Evolutionary conservation across 1,139 yeast species (phyloP).

Genomic region (Fermentozyma sake): DNA sequence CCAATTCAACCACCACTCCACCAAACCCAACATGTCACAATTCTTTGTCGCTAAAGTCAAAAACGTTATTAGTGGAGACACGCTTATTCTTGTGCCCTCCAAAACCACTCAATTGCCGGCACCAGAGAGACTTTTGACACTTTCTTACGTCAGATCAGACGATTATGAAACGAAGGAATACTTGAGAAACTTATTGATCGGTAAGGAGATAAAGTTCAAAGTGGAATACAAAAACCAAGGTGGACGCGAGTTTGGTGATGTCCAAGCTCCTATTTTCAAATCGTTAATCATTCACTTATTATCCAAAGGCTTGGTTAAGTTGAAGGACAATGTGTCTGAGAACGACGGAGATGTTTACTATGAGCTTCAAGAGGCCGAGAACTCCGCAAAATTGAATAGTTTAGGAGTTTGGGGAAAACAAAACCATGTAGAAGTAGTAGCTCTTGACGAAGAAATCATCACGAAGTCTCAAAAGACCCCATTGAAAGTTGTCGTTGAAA

Average conservation of each 20-base stretch:
- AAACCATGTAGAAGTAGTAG: conserved; percentile 17
- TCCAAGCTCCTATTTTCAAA: conserved; percentile 58
- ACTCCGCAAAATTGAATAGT: conserved; percentile 42
- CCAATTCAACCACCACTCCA: no score
- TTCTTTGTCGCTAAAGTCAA: conserved; percentile 59
- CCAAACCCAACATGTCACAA: no score
- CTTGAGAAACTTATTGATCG: conserved; percentile 60
- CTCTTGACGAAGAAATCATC: conserved; percentile 35
- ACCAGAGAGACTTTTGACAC: conserved; percentile 59
- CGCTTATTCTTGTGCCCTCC: conserved; percentile 61
- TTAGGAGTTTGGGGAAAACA: conserved; percentile 53
- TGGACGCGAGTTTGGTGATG: conserved; percentile 71
- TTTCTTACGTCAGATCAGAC: conserved; percentile 58
- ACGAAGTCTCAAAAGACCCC: conserved; percentile 37
- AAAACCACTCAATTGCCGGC: conserved; percentile 40
- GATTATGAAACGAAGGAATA: conserved; percentile 57
- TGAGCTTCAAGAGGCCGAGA: conserved; percentile 13
- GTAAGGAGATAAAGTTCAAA: conserved; percentile 61
- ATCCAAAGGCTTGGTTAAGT: conserved; percentile 56
- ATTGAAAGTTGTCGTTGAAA: conserved; percentile 61
- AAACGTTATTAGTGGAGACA: conserved; percentile 69
- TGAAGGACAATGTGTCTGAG: conserved; percentile 50
- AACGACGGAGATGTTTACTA: conserved; percentile 32
- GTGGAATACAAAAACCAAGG: conserved; percentile 47
- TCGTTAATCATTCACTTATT: conserved; percentile 58